Evolutionary conservation across 495 filamentous ascomycete species (phyloP), one percentile per base, ranked within the genome.

Genomic region (Pyrenopolyporus hunteri): DNA sequence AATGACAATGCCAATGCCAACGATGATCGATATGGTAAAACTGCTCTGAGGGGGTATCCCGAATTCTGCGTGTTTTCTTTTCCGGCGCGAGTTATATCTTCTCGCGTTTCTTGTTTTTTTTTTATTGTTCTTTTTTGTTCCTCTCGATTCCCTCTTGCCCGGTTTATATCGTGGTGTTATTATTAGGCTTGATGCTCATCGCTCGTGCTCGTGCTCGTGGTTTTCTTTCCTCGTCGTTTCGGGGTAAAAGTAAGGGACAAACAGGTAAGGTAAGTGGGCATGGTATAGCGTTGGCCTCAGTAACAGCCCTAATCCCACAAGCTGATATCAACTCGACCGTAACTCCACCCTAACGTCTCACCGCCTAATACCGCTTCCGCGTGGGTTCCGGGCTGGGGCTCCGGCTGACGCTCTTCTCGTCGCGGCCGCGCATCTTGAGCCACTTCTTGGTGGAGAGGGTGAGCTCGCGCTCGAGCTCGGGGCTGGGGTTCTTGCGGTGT

Each of bases 361-460:
- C 9, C 20, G 4, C 13, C 45, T 81, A 90, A 67, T 76, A 88
- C 60, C 88, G 79, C 73, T 84, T 84, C 63, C 88, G 82, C 52
- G 86, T 86, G 5, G 89, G 89, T 74, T 92, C 89, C 6, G 89
- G 89, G 65, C 85, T 90, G 0, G 89, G 89, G 71, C 86, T 90
- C 60, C 88, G 78, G 43, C 74, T 86, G 59, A 85, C 83, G 76
- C 92, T 97, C 70, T 93, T 82, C 63, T 88, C 86, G 81, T 97
- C 92, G 54, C 92, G 82, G 20, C 92, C 91, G 26, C 92, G 81
- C 72, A 84, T 83, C 80, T 89, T 89, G 70, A 97, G 75, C 95
- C 93, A 98, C 83, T 98, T 98, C 85, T 95, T 95, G 63, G 92
- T 97, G 44, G 82, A 81, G 23, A 97, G 79, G 59, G 90, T 85